Conservation (phyloP, 495 filamentous ascomycete genomes). For the Penicillium coprophilum region DNA sequence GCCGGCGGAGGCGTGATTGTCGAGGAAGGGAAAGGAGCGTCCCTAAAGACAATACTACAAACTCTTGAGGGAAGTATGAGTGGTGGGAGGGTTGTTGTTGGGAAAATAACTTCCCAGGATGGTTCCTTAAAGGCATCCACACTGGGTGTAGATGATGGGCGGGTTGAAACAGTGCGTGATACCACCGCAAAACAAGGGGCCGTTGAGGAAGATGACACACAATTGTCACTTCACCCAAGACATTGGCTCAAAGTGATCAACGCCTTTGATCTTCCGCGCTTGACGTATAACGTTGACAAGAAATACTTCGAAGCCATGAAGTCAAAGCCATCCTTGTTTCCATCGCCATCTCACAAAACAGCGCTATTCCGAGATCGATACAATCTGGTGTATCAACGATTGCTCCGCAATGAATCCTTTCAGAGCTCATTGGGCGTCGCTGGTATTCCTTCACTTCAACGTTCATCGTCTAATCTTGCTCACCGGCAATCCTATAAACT, state of each 20-base stretch:
- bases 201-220: slow-evolving; percentile 62
- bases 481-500: slow-evolving; percentile 74
- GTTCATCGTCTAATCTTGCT: slow-evolving; percentile 54
- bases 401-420: slow-evolving; percentile 90
- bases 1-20: slow-evolving; percentile 81
- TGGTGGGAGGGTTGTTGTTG: slow-evolving; percentile 63
- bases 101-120: slow-evolving; percentile 27
- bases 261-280: slow-evolving; percentile 83
- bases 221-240: slow-evolving; percentile 59
- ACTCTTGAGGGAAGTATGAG: slow-evolving; percentile 79
- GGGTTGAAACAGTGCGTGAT: slow-evolving; percentile 15
- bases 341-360: slow-evolving; percentile 77
- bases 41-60: slow-evolving; percentile 76
- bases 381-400: slow-evolving; percentile 83
- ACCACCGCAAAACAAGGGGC: slow-evolving; percentile 30
- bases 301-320: slow-evolving; percentile 82
- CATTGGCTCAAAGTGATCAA: slow-evolving; percentile 75
- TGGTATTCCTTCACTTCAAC: slow-evolving; percentile 45
- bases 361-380: slow-evolving; percentile 84
- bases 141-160: slow-evolving; percentile 17
- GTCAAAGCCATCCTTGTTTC: slow-evolving; percentile 72
- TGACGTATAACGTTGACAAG: slow-evolving; percentile 81
- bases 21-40: slow-evolving; percentile 70
- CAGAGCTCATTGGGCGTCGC: slow-evolving; percentile 66
- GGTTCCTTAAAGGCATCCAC: slow-evolving; percentile 13